A percentile compares a stretch with the other conserved stretches of the same genome.
Evolutionary conservation across 257 asterid genomes (phyloP).

Genomic region (Fraxinus anomala): DNA sequence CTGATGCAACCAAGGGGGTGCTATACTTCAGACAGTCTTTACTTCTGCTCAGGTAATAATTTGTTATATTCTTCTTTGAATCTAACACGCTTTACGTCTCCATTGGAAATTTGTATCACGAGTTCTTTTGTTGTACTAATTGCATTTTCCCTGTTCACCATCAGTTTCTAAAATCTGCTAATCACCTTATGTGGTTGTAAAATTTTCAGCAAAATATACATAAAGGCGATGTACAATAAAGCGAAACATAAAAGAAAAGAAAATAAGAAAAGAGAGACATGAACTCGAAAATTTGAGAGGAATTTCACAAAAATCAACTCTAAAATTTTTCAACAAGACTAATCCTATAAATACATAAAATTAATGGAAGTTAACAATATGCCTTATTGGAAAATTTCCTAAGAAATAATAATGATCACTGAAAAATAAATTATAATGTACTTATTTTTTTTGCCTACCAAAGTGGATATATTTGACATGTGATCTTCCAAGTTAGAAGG

Average conservation of each 20-base stretch:
- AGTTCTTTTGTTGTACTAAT: background rate
- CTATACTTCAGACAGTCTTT: slow-evolving; percentile 92
- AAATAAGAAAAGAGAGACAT: background rate
- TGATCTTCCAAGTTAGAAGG: background rate
- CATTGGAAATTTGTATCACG: background rate
- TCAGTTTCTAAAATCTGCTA: background rate
- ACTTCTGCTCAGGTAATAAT: slow-evolving; percentile 82
- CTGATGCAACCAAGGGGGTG: slow-evolving; percentile 91
- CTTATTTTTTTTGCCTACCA: background rate
- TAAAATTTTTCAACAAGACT: background rate
- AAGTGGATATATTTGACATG: no score
- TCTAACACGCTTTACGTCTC: background rate
- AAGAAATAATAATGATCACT: background rate
- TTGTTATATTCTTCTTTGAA: background rate
- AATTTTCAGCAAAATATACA: background rate
- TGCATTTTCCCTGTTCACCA: background rate
- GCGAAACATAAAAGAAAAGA: background rate
- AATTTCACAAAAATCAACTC: background rate
- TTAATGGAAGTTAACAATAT: no score
- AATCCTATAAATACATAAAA: background rate
- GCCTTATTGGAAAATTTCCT: background rate
- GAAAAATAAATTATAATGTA: background rate
- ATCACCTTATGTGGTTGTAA: background rate
- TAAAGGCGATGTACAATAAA: background rate
- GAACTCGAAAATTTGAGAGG: background rate